Evolutionary conservation across 768 basidiomycete genomes (phyloP), one percentile per base, ranked within the genome.

Genomic region (Boletus huronensis): DNA sequence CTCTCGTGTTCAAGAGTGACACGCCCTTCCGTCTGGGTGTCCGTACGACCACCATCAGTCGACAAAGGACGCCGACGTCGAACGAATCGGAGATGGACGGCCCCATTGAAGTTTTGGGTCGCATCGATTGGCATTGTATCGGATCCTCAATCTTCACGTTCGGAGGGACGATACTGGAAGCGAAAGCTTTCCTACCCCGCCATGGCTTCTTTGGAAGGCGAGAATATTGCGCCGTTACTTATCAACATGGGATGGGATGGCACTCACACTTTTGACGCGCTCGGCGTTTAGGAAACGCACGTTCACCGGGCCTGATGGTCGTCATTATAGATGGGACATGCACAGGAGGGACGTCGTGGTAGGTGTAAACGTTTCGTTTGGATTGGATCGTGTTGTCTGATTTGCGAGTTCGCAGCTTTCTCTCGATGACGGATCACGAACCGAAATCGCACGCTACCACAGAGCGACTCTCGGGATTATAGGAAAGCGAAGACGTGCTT

Each of bases 281-380:
- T 29, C 16, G 28, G 16, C 16, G 10, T 39, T 34, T 32, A 68
- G 64, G 32, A 65, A 60, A 23, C 59, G 64, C 26, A 62, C 66
- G 1, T 75, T 75, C 52, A 64, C 48, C 5, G 74, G 67, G 0
- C 67, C 58, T 1, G 73, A 74, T 39, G 71, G 67, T 6, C 66
- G 53, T 25, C 59, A 53, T 41, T 74, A 74, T 38, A 61, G 64
- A 43, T 75, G 74, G 74, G 58, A 60, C 10, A 55, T 72, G 48
- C 1, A 54, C 19, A 1, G 1, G 2, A 23, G 47, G 13, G 42
- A 52, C 16, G 64, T 65, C 9, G 50, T 31, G 54, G 58, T 69
- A 4, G 19, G 64, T 36, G 14, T 23, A 0, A 34, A 48, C 16
- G 2, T 19, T 39, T n/a, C 9, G 1, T 34, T 40, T 21, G 8